phyloP scores from a whole-genome alignment of 129 eudicot species.

The Escallonia herrerae region DNA sequence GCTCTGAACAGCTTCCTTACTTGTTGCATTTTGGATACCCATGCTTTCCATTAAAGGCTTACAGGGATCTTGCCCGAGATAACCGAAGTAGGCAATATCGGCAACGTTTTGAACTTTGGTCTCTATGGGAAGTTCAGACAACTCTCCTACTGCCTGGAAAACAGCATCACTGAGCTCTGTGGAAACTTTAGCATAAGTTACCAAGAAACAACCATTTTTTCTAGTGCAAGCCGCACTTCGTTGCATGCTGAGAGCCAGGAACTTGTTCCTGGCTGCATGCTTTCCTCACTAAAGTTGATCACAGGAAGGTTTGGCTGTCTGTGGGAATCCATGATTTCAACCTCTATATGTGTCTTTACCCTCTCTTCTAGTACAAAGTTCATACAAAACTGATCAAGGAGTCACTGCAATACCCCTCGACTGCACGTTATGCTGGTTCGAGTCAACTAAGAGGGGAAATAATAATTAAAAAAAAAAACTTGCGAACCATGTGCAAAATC shows the following conservation, averaged over 20 bases:
- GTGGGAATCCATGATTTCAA: background rate
- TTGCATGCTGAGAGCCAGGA: slow-evolving; percentile 22
- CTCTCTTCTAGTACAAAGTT: too few relatives aligned
- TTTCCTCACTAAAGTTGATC: slow-evolving; percentile 15
- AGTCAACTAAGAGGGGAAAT: too few relatives aligned
- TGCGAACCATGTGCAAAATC: too few relatives aligned
- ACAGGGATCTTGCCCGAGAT: background rate
- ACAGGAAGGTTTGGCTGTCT: slow-evolving; percentile 18
- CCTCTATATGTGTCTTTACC: too few relatives aligned
- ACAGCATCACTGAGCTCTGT: slow-evolving; percentile 14
- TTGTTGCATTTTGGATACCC: background rate
- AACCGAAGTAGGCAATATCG: slow-evolving; percentile 10
- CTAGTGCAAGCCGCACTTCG: slow-evolving; percentile 23
- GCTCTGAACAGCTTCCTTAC: background rate
- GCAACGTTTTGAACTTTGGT: slow-evolving; percentile 27
- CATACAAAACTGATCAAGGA: too few relatives aligned
- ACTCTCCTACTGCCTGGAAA: slow-evolving; percentile 12
- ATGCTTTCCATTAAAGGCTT: background rate
- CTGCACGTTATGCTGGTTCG: too few relatives aligned
- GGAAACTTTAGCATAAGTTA: slow-evolving; percentile 17
- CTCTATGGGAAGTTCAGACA: slow-evolving; percentile 33
- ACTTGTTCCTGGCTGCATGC: slow-evolving; percentile 11
- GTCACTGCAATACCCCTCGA: too few relatives aligned
- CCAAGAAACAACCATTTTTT: slow-evolving; percentile 36
- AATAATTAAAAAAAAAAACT: too few relatives aligned